Evolutionary conservation across 805 yeast species (phyloP).

Genomic region (Yamadazyma nakazawae): DNA sequence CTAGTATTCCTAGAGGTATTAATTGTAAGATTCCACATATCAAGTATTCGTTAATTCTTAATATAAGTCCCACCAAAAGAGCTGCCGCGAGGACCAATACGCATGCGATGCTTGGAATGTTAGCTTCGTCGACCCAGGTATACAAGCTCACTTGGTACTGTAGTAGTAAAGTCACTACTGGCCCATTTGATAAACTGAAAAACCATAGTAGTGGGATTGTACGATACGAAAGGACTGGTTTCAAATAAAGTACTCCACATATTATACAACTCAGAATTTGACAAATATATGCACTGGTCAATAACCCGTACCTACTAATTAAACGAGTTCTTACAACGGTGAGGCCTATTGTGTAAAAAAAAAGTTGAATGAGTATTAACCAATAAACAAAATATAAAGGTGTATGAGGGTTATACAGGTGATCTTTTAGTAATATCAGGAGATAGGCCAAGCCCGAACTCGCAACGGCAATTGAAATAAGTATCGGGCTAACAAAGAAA

Average conservation of each 20-base stretch:
- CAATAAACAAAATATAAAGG: not conserved
- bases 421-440: not conserved
- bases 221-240: no score
- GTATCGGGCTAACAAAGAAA: not conserved
- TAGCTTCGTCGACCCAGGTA: constrained; percentile 3
- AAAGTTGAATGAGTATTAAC: not conserved
- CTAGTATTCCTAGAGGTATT: not conserved
- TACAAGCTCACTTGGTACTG: constrained; percentile 1
- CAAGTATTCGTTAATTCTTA: not conserved
- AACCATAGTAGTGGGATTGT: not conserved
- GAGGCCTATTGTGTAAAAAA: not conserved
- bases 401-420: not conserved
- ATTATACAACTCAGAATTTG: not conserved
- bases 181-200: not conserved
- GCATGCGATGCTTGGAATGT: not conserved
- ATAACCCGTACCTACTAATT: not conserved
- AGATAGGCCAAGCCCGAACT: not conserved
- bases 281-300: not conserved
- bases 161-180: not conserved
- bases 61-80: not conserved
- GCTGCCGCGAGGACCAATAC: not conserved
- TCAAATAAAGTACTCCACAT: not conserved
- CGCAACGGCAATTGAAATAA: not conserved
- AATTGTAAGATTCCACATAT: not conserved
- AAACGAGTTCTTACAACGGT: not conserved